These are phyloP conservation scores for Kwoniella botswanensis DNA, from an alignment of 768 basidiomycete genomes.

Conservation along the genomic window DNA sequence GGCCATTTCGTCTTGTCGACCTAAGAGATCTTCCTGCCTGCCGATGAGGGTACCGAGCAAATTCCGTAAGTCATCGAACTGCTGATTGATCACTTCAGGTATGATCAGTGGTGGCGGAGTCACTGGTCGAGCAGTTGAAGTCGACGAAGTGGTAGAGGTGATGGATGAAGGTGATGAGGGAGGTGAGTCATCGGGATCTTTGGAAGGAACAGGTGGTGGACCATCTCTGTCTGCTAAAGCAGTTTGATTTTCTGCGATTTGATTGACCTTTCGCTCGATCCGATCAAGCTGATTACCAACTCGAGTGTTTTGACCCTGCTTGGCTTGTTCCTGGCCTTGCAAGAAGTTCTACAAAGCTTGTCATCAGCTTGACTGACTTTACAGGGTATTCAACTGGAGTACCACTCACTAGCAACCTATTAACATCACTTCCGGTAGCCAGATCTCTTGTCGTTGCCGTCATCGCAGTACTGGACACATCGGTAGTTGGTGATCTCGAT, in stretches of 20 bases:
- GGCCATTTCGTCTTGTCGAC: conserved; percentile 67
- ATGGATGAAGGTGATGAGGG: conserved; percentile 63
- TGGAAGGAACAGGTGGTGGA: conserved; percentile 48
- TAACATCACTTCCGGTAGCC: conserved; percentile 59
- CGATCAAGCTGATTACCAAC: conserved; percentile 71
- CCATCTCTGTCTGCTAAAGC: conserved; percentile 29
- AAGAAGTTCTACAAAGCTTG: conserved; percentile 58
- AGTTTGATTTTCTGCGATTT: conserved; percentile 64
- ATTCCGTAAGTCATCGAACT: conserved; percentile 61
- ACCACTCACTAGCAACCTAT: conserved; percentile 60
- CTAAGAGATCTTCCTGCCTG: conserved; percentile 67
- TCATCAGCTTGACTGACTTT: background rate
- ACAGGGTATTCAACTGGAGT: background rate
- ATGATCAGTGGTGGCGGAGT: conserved; percentile 43
- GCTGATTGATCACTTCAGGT: conserved; percentile 37
- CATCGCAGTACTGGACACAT: background rate
- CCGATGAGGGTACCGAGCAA: conserved; percentile 68
- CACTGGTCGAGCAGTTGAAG: conserved; percentile 54
- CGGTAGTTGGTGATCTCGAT: conserved; percentile 13
- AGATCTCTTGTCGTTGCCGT: background rate
- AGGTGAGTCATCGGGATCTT: conserved; percentile 55
- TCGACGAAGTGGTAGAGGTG: conserved; percentile 60
- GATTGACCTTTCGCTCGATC: conserved; percentile 71
- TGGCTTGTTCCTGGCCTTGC: conserved; percentile 69
- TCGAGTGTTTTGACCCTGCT: conserved; percentile 70